Conservation (phyloP, 768 basidiomycete genomes). For the Erythrobasidium yunnanense region DNA sequence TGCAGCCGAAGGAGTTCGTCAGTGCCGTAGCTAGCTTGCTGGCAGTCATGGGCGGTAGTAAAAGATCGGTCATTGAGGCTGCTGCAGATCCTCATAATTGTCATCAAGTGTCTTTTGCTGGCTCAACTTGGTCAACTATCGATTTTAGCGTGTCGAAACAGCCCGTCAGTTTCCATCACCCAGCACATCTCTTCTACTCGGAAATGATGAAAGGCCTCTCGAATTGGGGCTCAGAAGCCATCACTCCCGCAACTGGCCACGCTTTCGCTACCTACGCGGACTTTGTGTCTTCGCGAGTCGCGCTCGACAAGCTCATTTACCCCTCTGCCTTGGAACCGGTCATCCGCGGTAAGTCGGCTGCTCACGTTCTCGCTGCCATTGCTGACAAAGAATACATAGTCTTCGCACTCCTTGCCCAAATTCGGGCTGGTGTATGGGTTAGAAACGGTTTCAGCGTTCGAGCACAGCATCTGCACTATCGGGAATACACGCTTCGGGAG, state of each 20-base stretch:
- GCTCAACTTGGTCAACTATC: slow-evolving; percentile 14
- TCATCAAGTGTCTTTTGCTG: too few species aligned
- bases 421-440: slow-evolving; percentile 90
- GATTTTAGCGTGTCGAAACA: slow-evolving; percentile 50
- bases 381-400: slow-evolving; percentile 19
- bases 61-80: too few species aligned
- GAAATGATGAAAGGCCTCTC: slow-evolving; percentile 69
- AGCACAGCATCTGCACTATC: slow-evolving; percentile 87
- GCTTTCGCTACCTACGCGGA: background rate
- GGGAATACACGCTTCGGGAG: slow-evolving; percentile 89
- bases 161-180: slow-evolving; percentile 87
- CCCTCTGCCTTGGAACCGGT: background rate
- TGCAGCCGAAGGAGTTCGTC: background rate
- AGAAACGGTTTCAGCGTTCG: slow-evolving; percentile 93
- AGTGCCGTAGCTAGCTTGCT: background rate
- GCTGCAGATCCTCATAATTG: too few species aligned
- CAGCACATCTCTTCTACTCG: slow-evolving; percentile 77
- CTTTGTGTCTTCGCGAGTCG: background rate
- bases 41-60: background rate
- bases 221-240: slow-evolving; percentile 44
- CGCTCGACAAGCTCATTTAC: background rate
- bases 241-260: slow-evolving; percentile 46
- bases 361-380: background rate
- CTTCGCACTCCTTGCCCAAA: slow-evolving; percentile 84
- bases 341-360: slow-evolving; percentile 1